These are phyloP conservation scores for Pachyrhizus erosus DNA, from an alignment of 306 rosid genomes.

Conservation along the genomic window DNA sequence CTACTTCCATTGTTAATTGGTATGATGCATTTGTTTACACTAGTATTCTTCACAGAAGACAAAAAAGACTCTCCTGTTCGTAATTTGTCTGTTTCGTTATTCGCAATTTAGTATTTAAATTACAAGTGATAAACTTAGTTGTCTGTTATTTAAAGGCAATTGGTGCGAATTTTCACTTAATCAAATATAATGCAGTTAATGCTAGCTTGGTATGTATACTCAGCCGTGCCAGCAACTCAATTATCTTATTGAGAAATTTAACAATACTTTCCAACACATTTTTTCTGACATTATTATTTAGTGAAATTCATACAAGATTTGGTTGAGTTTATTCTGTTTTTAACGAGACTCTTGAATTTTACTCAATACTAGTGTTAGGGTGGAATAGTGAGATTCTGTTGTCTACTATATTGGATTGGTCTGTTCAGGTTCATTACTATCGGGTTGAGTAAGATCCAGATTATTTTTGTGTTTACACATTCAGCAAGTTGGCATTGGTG, in stretches of 20 bases:
- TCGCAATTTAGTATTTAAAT: background rate
- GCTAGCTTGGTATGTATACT: background rate
- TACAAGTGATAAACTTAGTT: background rate
- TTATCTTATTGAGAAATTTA: background rate
- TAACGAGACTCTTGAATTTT: background rate
- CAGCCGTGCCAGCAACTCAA: background rate
- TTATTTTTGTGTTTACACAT: background rate
- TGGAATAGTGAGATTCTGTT: background rate
- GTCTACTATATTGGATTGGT: background rate
- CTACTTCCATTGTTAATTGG: background rate
- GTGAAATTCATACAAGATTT: background rate
- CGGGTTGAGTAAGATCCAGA: background rate
- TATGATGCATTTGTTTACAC: conserved; percentile 13
- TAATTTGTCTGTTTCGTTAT: background rate
- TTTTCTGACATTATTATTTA: too few relatives aligned
- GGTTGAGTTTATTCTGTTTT: background rate
- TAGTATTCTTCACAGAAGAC: background rate
- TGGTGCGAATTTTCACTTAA: background rate
- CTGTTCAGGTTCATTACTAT: background rate
- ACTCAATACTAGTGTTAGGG: too few relatives aligned
- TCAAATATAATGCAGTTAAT: background rate
- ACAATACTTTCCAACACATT: background rate
- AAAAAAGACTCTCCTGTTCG: background rate
- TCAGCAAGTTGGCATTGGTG: background rate
- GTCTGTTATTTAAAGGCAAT: background rate